phyloP scores from a whole-genome alignment of 139 green algal species.

The Picochlorum sp. region DNA sequence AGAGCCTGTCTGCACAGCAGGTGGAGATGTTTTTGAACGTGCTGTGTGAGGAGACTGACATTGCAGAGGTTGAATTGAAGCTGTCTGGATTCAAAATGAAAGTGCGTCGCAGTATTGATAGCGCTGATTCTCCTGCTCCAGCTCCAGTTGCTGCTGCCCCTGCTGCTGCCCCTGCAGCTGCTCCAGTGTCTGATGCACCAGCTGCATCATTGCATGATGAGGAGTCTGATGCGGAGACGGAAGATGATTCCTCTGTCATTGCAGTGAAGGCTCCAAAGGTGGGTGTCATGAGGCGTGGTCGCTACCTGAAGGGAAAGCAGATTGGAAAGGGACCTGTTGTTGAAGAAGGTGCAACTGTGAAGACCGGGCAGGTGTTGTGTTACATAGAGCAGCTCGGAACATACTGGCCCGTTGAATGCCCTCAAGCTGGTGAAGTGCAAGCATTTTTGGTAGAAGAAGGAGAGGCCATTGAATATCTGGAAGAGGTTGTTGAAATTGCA shows the following conservation, averaged over 20 bases:
- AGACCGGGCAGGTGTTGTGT: constrained; percentile 74
- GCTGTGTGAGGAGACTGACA: constrained; percentile 71
- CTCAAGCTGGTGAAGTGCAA: constrained; percentile 74
- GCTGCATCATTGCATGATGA: constrained; percentile 9
- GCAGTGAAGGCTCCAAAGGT: constrained; percentile 57
- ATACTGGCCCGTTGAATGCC: constrained; percentile 68
- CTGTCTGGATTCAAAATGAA: constrained; percentile 66
- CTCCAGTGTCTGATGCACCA: not conserved
- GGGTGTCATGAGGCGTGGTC: constrained; percentile 67
- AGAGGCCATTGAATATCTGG: constrained; percentile 68
- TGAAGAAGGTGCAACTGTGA: constrained; percentile 63
- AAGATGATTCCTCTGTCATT: constrained; percentile 52
- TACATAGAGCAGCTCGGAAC: constrained; percentile 95
- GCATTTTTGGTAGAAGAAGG: constrained; percentile 73
- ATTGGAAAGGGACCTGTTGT: constrained; percentile 70
- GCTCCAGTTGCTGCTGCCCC: constrained; percentile 11
- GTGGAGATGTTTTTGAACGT: constrained; percentile 60
- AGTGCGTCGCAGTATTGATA: constrained; percentile 48
- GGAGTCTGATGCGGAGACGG: constrained; percentile 10
- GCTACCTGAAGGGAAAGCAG: constrained; percentile 78
- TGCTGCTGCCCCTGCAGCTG: not conserved
- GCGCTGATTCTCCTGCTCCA: not conserved
- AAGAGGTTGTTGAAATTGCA: constrained; percentile 55
- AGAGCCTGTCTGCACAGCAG: constrained; percentile 40
- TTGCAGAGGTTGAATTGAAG: constrained; percentile 77